phyloP scores from a whole-genome alignment of 1,284 basidiomycete genomes.

The Trichosporon sp. region DNA sequence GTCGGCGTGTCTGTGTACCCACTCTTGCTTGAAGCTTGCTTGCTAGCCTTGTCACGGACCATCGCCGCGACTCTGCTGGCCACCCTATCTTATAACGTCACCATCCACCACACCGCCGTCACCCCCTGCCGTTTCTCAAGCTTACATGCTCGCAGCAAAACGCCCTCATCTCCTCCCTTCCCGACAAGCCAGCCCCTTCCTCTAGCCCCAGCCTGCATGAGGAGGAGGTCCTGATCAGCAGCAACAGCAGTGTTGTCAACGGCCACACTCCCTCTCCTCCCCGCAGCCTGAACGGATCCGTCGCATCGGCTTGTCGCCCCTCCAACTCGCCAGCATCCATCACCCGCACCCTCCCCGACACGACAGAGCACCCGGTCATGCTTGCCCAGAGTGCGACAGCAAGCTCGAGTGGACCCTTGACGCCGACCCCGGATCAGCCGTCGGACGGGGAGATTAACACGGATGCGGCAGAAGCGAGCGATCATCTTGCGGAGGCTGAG shows the following conservation, averaged over 20 bases:
- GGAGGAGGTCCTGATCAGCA: background rate
- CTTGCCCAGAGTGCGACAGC: constrained; percentile 8
- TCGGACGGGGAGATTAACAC: background rate
- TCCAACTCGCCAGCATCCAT: background rate
- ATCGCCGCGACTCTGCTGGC: background rate
- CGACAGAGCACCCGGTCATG: background rate
- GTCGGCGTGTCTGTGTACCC: background rate
- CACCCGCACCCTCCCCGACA: background rate
- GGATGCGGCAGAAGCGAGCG: background rate
- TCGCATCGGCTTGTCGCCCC: constrained; percentile 4
- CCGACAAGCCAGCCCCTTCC: background rate
- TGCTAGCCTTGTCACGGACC: background rate
- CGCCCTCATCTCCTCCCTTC: background rate
- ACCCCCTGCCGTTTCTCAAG: background rate
- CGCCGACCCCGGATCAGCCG: constrained; percentile 15
- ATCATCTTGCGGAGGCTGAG: background rate
- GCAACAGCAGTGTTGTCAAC: background rate
- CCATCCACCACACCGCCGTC: background rate
- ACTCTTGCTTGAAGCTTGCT: background rate
- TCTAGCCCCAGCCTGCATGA: background rate
- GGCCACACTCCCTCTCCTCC: background rate
- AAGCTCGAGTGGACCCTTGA: constrained; percentile 17
- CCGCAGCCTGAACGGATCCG: constrained; percentile 1
- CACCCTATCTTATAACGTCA: background rate
- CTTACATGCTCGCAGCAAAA: constrained; percentile 4